Conservation (phyloP, 1,284 basidiomycete genomes). For the Mycosarcoma mackinlayi region DNA sequence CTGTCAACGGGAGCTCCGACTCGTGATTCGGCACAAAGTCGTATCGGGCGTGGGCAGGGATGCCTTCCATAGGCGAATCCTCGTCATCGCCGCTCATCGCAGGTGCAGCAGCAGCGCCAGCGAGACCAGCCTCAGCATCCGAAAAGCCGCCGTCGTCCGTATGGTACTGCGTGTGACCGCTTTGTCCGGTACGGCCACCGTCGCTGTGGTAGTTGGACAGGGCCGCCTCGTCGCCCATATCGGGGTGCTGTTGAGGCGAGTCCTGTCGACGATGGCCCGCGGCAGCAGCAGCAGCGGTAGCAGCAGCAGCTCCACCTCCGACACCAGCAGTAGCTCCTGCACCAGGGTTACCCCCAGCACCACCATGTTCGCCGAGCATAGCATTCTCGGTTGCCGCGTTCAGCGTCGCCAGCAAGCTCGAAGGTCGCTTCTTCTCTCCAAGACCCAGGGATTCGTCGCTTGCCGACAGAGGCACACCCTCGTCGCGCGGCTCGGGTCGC, state of each 20-base stretch:
- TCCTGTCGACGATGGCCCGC: conserved; percentile 70
- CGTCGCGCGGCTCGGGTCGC: conserved; percentile 39
- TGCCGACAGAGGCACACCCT: conserved; percentile 46
- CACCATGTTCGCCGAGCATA: conserved; percentile 81
- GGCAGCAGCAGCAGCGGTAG: conserved; percentile 34
- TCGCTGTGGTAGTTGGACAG: conserved; percentile 67
- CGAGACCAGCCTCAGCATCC: conserved; percentile 31
- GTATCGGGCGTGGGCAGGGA: conserved; percentile 62
- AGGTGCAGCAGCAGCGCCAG: conserved; percentile 73
- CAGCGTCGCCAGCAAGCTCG: conserved; percentile 61
- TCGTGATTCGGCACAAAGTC: conserved; percentile 61
- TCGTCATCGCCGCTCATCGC: conserved; percentile 33
- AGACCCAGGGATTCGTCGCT: conserved; percentile 55
- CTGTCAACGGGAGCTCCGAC: conserved; percentile 54
- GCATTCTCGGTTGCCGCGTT: conserved; percentile 78
- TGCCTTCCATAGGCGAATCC: conserved; percentile 51
- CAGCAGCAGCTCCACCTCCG: conserved; percentile 27
- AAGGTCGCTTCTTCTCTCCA: conserved; percentile 58
- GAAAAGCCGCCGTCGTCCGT: conserved; percentile 65
- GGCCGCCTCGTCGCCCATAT: conserved; percentile 64
- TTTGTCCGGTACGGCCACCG: conserved; percentile 42
- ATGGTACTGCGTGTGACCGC: conserved; percentile 49
- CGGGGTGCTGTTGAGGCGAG: conserved; percentile 32
- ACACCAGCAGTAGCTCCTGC: conserved; percentile 26
- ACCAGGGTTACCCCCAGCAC: conserved; percentile 68